phyloP scores from a whole-genome alignment of 2,329 filamentous ascomycete species.

The Pseudopyrenochaeta lycopersici region DNA sequence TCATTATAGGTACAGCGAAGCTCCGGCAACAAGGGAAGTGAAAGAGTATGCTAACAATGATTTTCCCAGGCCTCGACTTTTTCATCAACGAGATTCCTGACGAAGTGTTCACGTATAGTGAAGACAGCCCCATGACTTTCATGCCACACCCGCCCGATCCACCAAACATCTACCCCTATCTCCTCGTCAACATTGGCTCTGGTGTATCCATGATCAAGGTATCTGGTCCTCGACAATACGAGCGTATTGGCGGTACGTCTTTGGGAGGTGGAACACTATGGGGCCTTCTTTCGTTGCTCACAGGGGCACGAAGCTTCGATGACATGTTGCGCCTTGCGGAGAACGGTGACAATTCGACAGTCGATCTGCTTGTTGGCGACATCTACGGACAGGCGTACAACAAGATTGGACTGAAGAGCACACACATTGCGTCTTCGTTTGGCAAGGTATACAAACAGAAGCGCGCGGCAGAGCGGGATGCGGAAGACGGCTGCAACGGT shows the following conservation, averaged over 20 bases:
- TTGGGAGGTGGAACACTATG: slow-evolving; percentile 97
- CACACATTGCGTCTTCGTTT: slow-evolving; percentile 94
- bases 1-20: slow-evolving; percentile 80
- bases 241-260: slow-evolving; percentile 93
- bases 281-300: slow-evolving; percentile 90
- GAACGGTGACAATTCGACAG: slow-evolving; percentile 86
- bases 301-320: slow-evolving; percentile 94
- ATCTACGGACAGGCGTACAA: slow-evolving; percentile 97
- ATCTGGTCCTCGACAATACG: slow-evolving; percentile 82
- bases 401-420: slow-evolving; percentile 96
- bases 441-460: slow-evolving; percentile 97
- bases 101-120: slow-evolving; percentile 97
- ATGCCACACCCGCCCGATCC: slow-evolving; percentile 74
- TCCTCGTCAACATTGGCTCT: slow-evolving; percentile 97
- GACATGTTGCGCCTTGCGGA: slow-evolving; percentile 96
- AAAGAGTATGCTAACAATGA: slow-evolving; percentile 2
- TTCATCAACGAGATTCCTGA: slow-evolving; percentile 98
- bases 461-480: slow-evolving; percentile 78
- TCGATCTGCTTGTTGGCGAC: slow-evolving; percentile 97
- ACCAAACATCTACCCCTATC: slow-evolving; percentile 82
- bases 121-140: slow-evolving; percentile 84
- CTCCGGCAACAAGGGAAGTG: background rate
- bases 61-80: slow-evolving; percentile 81
- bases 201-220: slow-evolving; percentile 98
- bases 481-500: slow-evolving; percentile 72